Conservation (phyloP, 2,329 filamentous ascomycete species). For the Blastomyces gilchristii region DNA sequence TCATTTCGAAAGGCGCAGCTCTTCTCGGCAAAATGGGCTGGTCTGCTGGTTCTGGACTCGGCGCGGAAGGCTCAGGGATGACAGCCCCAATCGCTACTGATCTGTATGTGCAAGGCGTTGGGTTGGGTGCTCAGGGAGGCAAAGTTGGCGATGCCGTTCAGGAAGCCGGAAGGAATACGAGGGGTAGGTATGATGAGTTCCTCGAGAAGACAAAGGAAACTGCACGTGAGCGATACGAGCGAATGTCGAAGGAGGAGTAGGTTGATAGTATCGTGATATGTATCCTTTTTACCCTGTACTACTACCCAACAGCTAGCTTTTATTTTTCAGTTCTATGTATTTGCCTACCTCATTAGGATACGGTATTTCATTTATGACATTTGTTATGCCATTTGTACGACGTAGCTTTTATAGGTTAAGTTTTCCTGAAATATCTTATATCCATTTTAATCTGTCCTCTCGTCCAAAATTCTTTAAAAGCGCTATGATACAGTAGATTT, state of each 20-base stretch:
- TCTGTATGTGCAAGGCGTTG: constrained; percentile 41
- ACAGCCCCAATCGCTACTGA: constrained; percentile 40
- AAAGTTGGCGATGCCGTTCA: constrained; percentile 41
- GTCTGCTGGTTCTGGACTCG: constrained; percentile 39
- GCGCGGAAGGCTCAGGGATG: constrained; percentile 40
- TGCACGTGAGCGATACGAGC: constrained; percentile 40
- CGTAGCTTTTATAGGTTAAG: not conserved
- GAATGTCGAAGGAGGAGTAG: constrained; percentile 24
- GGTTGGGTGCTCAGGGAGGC: constrained; percentile 40
- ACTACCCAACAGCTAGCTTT: not conserved
- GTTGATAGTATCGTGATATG: not conserved
- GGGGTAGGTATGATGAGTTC: constrained; percentile 39
- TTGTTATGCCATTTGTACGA: not conserved
- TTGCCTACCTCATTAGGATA: not conserved
- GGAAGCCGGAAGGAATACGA: constrained; percentile 40
- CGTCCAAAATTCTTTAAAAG: not conserved
- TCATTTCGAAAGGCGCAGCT: constrained; percentile 40
- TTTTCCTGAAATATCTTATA: too few species aligned
- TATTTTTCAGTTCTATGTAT: not conserved
- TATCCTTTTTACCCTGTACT: not conserved
- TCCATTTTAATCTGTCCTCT: not conserved
- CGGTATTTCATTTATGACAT: not conserved
- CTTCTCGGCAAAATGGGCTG: constrained; percentile 44
- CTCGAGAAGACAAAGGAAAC: constrained; percentile 38
- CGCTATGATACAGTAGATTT: constrained; percentile 1